These are phyloP conservation scores for Trichoderma atrobrunneum DNA, from an alignment of 2,329 filamentous ascomycete species.

Conservation along the genomic window DNA sequence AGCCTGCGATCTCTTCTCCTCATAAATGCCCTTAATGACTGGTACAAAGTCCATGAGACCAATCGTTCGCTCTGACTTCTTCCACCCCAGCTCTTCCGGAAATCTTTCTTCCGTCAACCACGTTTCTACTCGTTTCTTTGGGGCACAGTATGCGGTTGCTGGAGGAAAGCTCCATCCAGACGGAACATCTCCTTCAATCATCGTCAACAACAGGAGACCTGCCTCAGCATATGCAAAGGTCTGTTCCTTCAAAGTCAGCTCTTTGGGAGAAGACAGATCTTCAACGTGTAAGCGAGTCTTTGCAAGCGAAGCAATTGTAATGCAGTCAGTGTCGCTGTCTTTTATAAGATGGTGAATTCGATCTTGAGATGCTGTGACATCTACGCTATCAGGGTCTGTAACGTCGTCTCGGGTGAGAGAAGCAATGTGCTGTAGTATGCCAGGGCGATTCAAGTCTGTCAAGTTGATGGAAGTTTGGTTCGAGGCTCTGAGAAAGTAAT, in stretches of 20 bases:
- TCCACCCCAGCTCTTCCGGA: conserved; percentile 21
- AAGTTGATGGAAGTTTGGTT: conserved; percentile 17
- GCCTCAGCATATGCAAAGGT: conserved; percentile 15
- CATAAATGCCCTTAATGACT: not conserved
- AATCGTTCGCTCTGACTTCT: conserved; percentile 14
- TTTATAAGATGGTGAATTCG: conserved; percentile 18
- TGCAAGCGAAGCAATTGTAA: conserved; percentile 18
- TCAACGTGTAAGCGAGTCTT: conserved; percentile 19
- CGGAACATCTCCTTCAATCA: conserved; percentile 19
- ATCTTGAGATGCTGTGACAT: not conserved
- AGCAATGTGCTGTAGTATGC: conserved; percentile 21
- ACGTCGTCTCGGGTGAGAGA: conserved; percentile 21
- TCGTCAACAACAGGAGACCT: conserved; percentile 19
- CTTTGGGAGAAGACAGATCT: conserved; percentile 14
- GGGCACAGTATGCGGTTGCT: not conserved
- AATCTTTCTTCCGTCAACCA: conserved; percentile 22
- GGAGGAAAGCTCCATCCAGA: conserved; percentile 16
- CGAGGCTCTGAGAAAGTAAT: conserved; percentile 14
- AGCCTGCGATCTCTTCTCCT: conserved; percentile 4
- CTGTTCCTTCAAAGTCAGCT: conserved; percentile 7
- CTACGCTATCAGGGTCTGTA: not conserved
- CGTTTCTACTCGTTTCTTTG: conserved; percentile 15
- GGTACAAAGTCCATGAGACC: not conserved
- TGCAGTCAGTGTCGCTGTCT: conserved; percentile 18
- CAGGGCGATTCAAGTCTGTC: conserved; percentile 20